Conservation (phyloP, 1,284 basidiomycete species). For the Cystobasidium slooffiae region DNA sequence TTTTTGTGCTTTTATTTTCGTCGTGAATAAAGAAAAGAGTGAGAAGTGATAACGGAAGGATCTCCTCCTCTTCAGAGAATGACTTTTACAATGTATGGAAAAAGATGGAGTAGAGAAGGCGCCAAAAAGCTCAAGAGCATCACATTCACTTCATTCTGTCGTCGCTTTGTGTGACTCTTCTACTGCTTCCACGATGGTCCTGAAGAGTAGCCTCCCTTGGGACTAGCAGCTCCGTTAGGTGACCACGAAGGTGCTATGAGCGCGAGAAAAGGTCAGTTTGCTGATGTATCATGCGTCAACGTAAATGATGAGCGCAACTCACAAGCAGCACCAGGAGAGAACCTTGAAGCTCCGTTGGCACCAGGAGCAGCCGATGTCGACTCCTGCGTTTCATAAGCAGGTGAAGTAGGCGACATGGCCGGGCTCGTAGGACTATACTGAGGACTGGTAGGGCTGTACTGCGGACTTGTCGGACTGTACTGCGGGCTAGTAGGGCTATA, state of each 20-base stretch:
- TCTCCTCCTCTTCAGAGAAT: too few relatives aligned
- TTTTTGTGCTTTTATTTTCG: too few relatives aligned
- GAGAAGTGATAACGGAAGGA: too few relatives aligned
- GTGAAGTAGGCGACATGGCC: conserved; percentile 23
- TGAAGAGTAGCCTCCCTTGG: conserved; percentile 19
- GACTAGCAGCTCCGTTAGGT: conserved; percentile 20
- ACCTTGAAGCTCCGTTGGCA: conserved; percentile 7
- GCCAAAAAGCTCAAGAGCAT: too few relatives aligned
- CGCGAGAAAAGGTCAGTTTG: not conserved
- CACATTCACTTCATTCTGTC: too few relatives aligned
- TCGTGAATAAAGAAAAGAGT: too few relatives aligned
- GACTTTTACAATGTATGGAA: too few relatives aligned
- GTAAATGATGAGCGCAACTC: not conserved
- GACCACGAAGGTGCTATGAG: conserved; percentile 18
- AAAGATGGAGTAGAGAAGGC: too few relatives aligned
- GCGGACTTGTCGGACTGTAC: conserved; percentile 28
- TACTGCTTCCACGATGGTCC: conserved; percentile 25
- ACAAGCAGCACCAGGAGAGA: conserved; percentile 16
- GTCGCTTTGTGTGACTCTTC: too few relatives aligned
- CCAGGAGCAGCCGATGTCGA: not conserved
- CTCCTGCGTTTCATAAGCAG: conserved; percentile 19
- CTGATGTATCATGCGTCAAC: not conserved
- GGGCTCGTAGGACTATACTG: conserved; percentile 21
- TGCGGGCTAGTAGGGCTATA: conserved; percentile 23
- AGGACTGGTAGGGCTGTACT: conserved; percentile 20